Evolutionary conservation across 2,329 filamentous ascomycete genomes (phyloP).

Genomic region (Reticulascus tulasneorum): DNA sequence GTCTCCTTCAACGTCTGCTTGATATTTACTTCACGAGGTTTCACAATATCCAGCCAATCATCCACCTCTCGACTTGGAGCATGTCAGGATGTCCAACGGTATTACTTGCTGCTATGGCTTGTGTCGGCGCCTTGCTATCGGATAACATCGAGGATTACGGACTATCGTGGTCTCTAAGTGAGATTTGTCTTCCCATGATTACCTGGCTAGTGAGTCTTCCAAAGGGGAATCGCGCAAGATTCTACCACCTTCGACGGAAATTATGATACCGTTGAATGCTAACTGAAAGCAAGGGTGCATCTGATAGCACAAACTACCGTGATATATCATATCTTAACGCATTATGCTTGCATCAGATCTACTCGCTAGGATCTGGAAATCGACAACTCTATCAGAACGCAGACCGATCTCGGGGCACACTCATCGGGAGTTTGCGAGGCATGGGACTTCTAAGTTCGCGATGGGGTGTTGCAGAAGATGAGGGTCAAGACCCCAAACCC

Average conservation of each 20-base stretch:
- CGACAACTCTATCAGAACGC: conserved; percentile 24
- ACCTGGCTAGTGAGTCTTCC: conserved; percentile 20
- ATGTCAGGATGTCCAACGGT: conserved; percentile 18
- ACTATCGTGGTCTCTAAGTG: conserved; percentile 18
- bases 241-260: too few relatives aligned
- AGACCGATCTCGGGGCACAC: conserved; percentile 21
- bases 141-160: conserved; percentile 10
- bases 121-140: conserved; percentile 22
- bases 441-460: conserved; percentile 21
- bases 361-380: conserved; percentile 26
- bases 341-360: conserved; percentile 26
- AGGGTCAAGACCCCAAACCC: neutral
- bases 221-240: too few relatives aligned
- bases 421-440: conserved; percentile 23
- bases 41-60: conserved; percentile 23
- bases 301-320: conserved; percentile 19
- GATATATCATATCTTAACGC: conserved; percentile 22
- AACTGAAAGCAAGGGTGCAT: conserved; percentile 13
- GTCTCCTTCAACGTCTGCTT: conserved; percentile 18
- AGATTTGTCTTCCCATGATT: conserved; percentile 22
- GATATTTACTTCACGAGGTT: conserved; percentile 21
- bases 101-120: conserved; percentile 24
- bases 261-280: too few relatives aligned
- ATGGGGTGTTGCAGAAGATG: conserved; percentile 4
- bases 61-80: conserved; percentile 25